phyloP scores from a whole-genome alignment of 2,329 filamentous ascomycete genomes.

The Dissoconium aciculare region DNA sequence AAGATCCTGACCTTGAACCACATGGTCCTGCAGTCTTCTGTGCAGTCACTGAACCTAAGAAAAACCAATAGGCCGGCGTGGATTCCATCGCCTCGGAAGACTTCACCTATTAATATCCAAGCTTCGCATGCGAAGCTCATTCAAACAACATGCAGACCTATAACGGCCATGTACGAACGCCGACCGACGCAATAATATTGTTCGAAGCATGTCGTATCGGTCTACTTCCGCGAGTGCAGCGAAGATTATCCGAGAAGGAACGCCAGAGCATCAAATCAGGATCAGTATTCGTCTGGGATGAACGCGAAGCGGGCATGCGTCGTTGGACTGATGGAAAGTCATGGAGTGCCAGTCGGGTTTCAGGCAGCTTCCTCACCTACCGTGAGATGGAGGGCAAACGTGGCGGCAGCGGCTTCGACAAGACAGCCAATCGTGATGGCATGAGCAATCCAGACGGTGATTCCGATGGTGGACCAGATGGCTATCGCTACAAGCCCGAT shows the following conservation, averaged over 20 bases:
- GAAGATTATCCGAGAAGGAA: slow-evolving; percentile 90
- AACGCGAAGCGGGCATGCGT: slow-evolving; percentile 93
- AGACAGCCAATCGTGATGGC: slow-evolving; percentile 52
- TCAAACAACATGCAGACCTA: slow-evolving; percentile 93
- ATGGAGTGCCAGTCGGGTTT: slow-evolving; percentile 95
- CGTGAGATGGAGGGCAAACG: slow-evolving; percentile 98
- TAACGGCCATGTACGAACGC: slow-evolving; percentile 86
- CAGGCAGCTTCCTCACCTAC: slow-evolving; percentile 93
- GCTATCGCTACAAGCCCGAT: slow-evolving; percentile 88
- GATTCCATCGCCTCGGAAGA: too few species aligned
- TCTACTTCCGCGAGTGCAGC: slow-evolving; percentile 77
- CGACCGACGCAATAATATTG: slow-evolving; percentile 91
- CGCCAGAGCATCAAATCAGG: slow-evolving; percentile 89
- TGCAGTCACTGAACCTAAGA: too few species aligned
- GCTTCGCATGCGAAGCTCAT: too few species aligned
- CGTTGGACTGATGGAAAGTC: slow-evolving; percentile 98
- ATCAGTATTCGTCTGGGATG: slow-evolving; percentile 99
- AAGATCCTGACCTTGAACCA: too few species aligned
- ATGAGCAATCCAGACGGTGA: slow-evolving; percentile 67
- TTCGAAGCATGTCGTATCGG: slow-evolving; percentile 92
- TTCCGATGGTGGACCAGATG: slow-evolving; percentile 63
- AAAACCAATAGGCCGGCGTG: too few species aligned
- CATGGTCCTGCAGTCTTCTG: too few species aligned
- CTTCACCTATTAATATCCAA: too few species aligned
- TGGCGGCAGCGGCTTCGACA: slow-evolving; percentile 53